Evolutionary conservation across 2,329 filamentous ascomycete species (phyloP).

Genomic region (Talaromyces sp.): DNA sequence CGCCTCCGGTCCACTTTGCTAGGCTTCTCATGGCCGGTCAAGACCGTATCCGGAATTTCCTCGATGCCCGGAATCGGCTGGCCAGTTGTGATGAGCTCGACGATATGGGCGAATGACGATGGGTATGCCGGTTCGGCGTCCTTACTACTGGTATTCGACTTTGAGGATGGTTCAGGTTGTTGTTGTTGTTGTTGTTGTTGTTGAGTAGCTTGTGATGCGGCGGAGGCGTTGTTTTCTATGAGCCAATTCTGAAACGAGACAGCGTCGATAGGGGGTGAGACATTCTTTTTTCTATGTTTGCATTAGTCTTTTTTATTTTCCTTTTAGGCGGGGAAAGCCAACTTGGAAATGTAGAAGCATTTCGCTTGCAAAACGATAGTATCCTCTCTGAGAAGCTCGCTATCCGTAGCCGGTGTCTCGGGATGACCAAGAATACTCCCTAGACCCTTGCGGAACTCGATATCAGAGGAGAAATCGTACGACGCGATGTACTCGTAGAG

Average conservation of each 20-base stretch:
- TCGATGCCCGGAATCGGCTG: constrained; percentile 81
- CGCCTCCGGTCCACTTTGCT: constrained; percentile 49
- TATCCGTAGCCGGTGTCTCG: constrained; percentile 30
- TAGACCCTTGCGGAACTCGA: constrained; percentile 44
- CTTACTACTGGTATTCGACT: constrained; percentile 25
- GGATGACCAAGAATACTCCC: constrained; percentile 41
- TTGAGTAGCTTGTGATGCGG: constrained; percentile 6
- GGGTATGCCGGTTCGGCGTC: constrained; percentile 63
- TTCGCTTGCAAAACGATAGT: constrained; percentile 42
- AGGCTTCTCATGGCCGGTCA: constrained; percentile 61
- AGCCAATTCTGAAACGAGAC: constrained; percentile 63
- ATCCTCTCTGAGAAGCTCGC: constrained; percentile 33
- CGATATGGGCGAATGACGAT: constrained; percentile 75
- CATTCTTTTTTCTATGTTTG: constrained; percentile 30
- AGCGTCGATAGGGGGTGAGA: constrained; percentile 54
- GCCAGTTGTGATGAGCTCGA: constrained; percentile 76
- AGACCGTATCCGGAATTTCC: constrained; percentile 75
- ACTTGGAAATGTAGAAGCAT: constrained; percentile 46
- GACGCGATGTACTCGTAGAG: constrained; percentile 28
- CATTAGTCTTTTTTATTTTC: not conserved
- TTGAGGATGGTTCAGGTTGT: constrained; percentile 5
- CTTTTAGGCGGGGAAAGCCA: constrained; percentile 4
- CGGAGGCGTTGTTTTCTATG: not conserved
- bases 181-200: not conserved
- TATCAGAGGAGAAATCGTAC: constrained; percentile 38